Base-by-base conservation (phyloP, 306 rosid species). In the Inga oerstediana region DNA sequence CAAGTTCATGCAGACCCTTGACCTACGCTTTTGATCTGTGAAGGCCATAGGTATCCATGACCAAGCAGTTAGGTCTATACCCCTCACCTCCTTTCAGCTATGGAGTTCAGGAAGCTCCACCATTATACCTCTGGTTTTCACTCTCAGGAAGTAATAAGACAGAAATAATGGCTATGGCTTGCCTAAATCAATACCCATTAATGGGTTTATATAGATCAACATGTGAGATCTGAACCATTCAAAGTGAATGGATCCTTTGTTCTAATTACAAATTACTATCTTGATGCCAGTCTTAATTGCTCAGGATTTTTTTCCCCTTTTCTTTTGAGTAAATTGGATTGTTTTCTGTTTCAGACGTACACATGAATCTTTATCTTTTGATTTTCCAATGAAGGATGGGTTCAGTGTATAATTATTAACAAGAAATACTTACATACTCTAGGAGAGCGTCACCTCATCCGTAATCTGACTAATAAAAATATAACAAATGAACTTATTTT, bases 1-100 rank as follows among this genome's bases (percentile, higher is more conserved):
- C 72, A 15, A 66, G 24, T 67, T 84, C 89, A 89, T 86, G 89
- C 87, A 84, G 77, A 89, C 89, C 43, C 82, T 81, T 84, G 59
- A 84, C 30, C 82, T 77, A 68, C 81, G 49, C 72, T 12, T 68
- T 35, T 19, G 5, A 16, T 7, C 2, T 37, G 45, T 12, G 27
- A 68, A 56, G 39, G 48, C 13, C 73, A 35, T 16, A 37, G 73
- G 73, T 37, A 17, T 68, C 46, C 46, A 68, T 68, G 73, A 68
- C 14, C 45, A 0, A 37, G 46, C 48, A 68, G 46, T 7, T 68
- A 37, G 20, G 48, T 8, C 22, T 49, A 10, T 7, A 27, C 12
- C 44, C 72, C 41, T 67, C 45, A 15, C 10, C 72, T 67, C 45
- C 72, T 67, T 37, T 68, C 46, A 68, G 48, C n/a, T 0, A 2